A percentile compares a stretch with the other conserved stretches of the same genome.
Evolutionary conservation across 2,329 filamentous ascomycete genomes (phyloP).

Genomic region (Trichoderma koningii): DNA sequence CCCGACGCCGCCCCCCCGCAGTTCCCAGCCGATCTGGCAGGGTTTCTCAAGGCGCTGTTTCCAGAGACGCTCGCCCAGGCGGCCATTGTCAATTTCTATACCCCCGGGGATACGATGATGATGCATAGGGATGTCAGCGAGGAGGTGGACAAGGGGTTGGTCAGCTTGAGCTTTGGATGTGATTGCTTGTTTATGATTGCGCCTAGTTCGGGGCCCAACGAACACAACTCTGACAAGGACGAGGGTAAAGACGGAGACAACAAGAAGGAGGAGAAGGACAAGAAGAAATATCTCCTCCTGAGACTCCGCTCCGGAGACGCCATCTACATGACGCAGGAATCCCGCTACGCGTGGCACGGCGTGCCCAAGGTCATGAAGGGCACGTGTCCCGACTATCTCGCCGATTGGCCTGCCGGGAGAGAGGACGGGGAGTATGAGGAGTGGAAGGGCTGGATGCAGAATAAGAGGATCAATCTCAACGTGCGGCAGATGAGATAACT

Average conservation of each 20-base stretch:
- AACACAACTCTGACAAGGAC: conserved; percentile 1
- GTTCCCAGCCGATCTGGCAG: conserved; percentile 74
- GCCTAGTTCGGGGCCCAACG: conserved; percentile 46
- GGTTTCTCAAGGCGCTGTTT: conserved; percentile 69
- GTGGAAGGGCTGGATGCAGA: conserved; percentile 86
- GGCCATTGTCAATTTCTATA: conserved; percentile 92
- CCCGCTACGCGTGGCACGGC: conserved; percentile 91
- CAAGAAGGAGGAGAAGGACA: conserved; percentile 29
- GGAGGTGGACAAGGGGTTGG: conserved; percentile 72
- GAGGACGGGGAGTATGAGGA: conserved; percentile 56
- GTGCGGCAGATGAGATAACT: conserved; percentile 77
- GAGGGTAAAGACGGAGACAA: conserved; percentile 25
- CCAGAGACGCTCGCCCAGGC: conserved; percentile 79
- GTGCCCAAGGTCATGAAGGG: conserved; percentile 81
- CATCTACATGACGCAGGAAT: conserved; percentile 81
- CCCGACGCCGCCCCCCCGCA: conserved; percentile 65
- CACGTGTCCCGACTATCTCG: conserved; percentile 76
- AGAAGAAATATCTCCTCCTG: conserved; percentile 59
- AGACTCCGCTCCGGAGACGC: conserved; percentile 82
- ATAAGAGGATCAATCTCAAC: conserved; percentile 89
- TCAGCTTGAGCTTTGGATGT: conserved; percentile 87
- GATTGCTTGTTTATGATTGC: conserved; percentile 87
- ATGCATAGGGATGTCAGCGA: conserved; percentile 95
- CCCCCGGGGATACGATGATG: conserved; percentile 85
- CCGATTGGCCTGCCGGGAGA: conserved; percentile 68